Percentiles rank a stretch among this genome's conserved stretches.
Evolutionary conservation across 352 stramenopile genomes (phyloP).

Genomic region (Pythium brassicae): DNA sequence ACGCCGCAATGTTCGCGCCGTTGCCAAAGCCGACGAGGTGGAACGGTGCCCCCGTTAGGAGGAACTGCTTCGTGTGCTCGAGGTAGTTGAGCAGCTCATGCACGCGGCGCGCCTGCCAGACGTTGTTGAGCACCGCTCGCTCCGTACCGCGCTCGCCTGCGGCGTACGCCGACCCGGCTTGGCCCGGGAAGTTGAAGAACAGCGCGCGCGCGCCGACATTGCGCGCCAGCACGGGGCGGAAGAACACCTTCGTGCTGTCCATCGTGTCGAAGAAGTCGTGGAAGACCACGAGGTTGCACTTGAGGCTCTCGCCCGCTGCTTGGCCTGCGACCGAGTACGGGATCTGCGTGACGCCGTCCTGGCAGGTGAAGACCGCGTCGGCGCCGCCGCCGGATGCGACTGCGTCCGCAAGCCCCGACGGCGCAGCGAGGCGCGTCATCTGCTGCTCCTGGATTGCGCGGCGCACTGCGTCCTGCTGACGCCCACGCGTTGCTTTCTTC

Average conservation of each 20-base stretch:
- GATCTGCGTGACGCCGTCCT: constrained; percentile 74
- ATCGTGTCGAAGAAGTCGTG: constrained; percentile 93
- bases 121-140: constrained; percentile 81
- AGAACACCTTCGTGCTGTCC: constrained; percentile 87
- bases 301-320: constrained; percentile 41
- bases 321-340: constrained; percentile 81
- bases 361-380: constrained; percentile 60
- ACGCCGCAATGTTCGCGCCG: constrained; percentile 77
- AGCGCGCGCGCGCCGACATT: constrained; percentile 82
- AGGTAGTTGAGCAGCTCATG: constrained; percentile 85
- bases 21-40: constrained; percentile 89
- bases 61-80: constrained; percentile 63
- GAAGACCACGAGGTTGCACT: constrained; percentile 88
- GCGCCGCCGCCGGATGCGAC: constrained; percentile 12
- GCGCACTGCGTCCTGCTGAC: constrained; percentile 29
- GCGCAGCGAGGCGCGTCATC: constrained; percentile 66
- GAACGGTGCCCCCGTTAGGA: constrained; percentile 66
- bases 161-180: constrained; percentile 73
- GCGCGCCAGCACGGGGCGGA: constrained; percentile 70
- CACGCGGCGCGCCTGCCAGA: constrained; percentile 74
- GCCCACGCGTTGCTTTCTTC: background rate
- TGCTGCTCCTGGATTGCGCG: constrained; percentile 64
- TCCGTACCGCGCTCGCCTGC: constrained; percentile 14
- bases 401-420: constrained; percentile 31
- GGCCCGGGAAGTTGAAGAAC: constrained; percentile 90